Base-by-base conservation (phyloP, 2,329 filamentous ascomycete genomes). In the Orbilia oligospora region DNA sequence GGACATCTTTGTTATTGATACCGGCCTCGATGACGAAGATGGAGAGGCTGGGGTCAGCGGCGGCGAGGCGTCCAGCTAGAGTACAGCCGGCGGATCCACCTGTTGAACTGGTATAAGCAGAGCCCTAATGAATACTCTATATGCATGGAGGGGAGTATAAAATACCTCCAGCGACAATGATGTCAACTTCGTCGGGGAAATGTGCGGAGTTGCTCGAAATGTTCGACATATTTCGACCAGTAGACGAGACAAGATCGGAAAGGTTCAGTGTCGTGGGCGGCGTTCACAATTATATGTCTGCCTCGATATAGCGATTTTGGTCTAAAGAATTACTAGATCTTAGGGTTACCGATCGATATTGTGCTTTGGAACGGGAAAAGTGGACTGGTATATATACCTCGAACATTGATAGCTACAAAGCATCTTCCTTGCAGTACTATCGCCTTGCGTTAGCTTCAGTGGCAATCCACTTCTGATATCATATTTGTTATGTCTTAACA, bases 11-110 rank as follows among this genome's bases (percentile, higher is more conserved):
- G 80, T 87, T 89, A 82, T 89, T 87, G 20, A 84, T 84, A 0
- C 88, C 88, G 30, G 85, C 84, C 81, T 90, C 88, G 63, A 89
- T 86, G 5, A 90, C 83, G 12, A 89, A 83, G 49, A 89, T 86
- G 16, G 85, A 86, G 0, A 88, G 83, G 22, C 83, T 83, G 0
- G 86, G 87, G 69, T 88, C 86, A 0, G 87, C 86, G 69, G 87
- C 86, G 5, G 87, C 86, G 1, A 89, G 85, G 56, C 88, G 84
- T 2, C 84, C 85, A 16, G 88, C 87, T 38, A 88, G 83, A 24
- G 88, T 84, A 80, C 87, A 87, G 20, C 86, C 87, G 48, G 87
- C 86, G 3, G 86, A 84, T 14, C 87, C 87, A 68, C 87, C 87
- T 85, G 68, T 71, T 36, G 33, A 36, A 36, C 27, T 30, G 6